Base-by-base conservation (phyloP, 2,329 filamentous ascomycete genomes). In the Trichoderma arundinaceum region DNA sequence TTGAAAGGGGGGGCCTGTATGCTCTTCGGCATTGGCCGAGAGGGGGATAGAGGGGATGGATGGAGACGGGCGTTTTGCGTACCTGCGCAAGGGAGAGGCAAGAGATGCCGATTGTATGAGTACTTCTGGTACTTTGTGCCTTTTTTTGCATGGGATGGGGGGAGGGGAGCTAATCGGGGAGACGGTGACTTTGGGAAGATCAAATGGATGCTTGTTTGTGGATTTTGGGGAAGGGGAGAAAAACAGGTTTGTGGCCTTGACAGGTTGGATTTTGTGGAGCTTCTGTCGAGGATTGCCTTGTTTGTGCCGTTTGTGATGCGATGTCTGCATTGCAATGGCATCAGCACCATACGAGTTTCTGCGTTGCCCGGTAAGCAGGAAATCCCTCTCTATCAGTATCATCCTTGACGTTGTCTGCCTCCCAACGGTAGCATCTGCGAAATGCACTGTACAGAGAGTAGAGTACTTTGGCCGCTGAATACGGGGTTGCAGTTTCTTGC, bases 321-420 rank as follows among this genome's bases (percentile, higher is more conserved):
- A 32, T 32, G 53, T 28, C 28, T 51, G 15, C 41, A 52, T n/a
- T 15, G 15, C 9, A 17, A n/a, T 57, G 39, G 39, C 41, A 32
- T 57, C 54, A 57, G 54, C 54, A 57, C 39, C 39, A 33, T 44
- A 57, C 54, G 35, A 38, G 35, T 38, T 38, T 38, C 35, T 38
- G 35, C 7, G 22, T 28, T 28, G 22, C 22, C 22, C 4, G 22
- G 22, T 28, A 28, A 28, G 22, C 22, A 28, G 22, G 22, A 28
- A 28, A 28, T 28, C 2, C 22, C 22, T 28, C 22, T 28, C 22
- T 28, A 4, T 4, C 22, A 28, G 2, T 28, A 28, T 28, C 22
- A 28, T 28, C 22, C 22, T 28, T 28, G 22, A 28, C 22, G 22
- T 28, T 28, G 22, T 28, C 22, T 28, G 22, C 22, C 22, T 28